These are phyloP conservation scores for Lactarius tabidus DNA, from an alignment of 768 basidiomycete genomes.

Conservation along the genomic window DNA sequence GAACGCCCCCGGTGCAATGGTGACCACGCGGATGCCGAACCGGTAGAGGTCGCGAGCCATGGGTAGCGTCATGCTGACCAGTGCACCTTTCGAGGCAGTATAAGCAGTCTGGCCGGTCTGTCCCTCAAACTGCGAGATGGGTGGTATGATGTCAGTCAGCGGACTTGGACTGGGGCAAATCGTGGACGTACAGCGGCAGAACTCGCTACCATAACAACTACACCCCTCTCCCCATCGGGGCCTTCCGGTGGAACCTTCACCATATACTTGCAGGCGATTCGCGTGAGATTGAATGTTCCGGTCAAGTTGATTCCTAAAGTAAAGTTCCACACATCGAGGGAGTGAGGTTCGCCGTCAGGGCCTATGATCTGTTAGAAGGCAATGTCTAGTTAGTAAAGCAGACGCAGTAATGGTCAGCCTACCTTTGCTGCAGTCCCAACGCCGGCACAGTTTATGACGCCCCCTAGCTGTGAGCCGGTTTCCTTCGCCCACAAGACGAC, in stretches of 20 bases:
- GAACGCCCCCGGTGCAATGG: conserved; percentile 55
- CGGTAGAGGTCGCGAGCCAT: conserved; percentile 56
- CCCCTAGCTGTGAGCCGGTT: conserved; percentile 47
- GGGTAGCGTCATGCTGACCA: conserved; percentile 55
- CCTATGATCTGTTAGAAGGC: conserved; percentile 42
- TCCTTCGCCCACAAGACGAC: conserved; percentile 29
- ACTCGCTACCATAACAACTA: conserved; percentile 55
- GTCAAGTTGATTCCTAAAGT: conserved; percentile 52
- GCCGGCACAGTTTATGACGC: conserved; percentile 58
- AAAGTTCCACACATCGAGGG: conserved; percentile 49
- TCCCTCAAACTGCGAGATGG: conserved; percentile 44
- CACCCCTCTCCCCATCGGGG: conserved; percentile 51
- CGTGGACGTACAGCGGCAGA: conserved; percentile 39
- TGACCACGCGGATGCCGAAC: conserved; percentile 50
- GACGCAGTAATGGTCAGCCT: background rate
- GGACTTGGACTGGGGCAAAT: background rate
- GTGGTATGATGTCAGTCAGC: background rate
- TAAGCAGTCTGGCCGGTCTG: conserved; percentile 58
- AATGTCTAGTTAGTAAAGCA: background rate
- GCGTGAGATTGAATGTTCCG: conserved; percentile 56
- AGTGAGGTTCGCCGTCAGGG: conserved; percentile 43
- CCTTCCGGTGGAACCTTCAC: conserved; percentile 43
- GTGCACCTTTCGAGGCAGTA: conserved; percentile 52
- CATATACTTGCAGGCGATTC: conserved; percentile 49
- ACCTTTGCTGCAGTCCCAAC: conserved; percentile 38